Base-by-base conservation (phyloP, 306 rosid species). In the Sechiopsis laciniata region DNA sequence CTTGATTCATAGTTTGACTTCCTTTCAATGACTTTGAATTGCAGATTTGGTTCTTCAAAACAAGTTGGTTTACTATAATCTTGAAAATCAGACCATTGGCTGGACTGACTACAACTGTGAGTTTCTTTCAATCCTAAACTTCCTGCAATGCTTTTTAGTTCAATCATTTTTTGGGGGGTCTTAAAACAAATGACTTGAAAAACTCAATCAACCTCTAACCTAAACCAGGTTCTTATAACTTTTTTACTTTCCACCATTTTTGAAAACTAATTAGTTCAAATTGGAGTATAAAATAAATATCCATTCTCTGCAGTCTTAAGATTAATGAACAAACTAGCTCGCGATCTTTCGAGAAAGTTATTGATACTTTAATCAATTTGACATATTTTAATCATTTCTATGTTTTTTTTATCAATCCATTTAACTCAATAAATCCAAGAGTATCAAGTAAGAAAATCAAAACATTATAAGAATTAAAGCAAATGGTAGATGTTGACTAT, bases 11-110 rank as follows among this genome's bases (percentile, higher is more conserved):
- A 42, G 72, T 11, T 67, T 45, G 15, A 3, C 26, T 46, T 42
- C 55, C 52, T 37, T 10, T 64, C 12, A 20, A 37, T 37, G 70
- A 12, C 12, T 52, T 74, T 52, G 21, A 62, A 52, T 35, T 64
- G 78, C 78, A 75, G 78, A 75, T 42, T 52, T 75, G 78, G 78
- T 75, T 55, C 73, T 75, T 26, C 78, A 75, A 53, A 75, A 75
- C 67, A 75, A 65, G 73, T 56, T 75, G 22, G 29, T 75, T 63
- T 65, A 63, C 65, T 75, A 75, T 14, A 64, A 75, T 29, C 72
- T 75, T 32, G 78, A 75, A 65, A 54, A 64, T 64, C 78, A 75
- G 78, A 64, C 73, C 52, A 53, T 75, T 65, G 78, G 78, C 14
- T 75, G 78, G 78, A 53, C 65, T 10, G 55, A 63, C 7, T 64